phyloP scores from a whole-genome alignment of 1,284 basidiomycete genomes.

The Cryptococcus sp. region DNA sequence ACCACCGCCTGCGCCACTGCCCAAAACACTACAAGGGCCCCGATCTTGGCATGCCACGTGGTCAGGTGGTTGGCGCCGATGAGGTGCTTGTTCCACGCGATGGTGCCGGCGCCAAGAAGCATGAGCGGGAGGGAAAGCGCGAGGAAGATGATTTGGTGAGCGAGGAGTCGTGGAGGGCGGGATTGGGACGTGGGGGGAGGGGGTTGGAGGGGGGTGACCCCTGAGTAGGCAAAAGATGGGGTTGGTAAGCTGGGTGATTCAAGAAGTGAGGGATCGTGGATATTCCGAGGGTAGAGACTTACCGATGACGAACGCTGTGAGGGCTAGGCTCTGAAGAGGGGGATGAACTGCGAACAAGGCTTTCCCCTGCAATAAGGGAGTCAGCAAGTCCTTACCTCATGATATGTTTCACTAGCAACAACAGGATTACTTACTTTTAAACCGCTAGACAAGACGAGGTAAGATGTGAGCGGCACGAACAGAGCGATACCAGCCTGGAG shows the following conservation, averaged over 20 bases:
- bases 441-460: slow-evolving; percentile 32
- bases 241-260: not conserved
- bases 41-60: slow-evolving; percentile 43
- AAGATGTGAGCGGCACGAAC: slow-evolving; percentile 38
- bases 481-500: slow-evolving; percentile 14
- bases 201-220: slow-evolving; percentile 24
- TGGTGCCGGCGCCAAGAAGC: slow-evolving; percentile 36
- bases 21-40: slow-evolving; percentile 33
- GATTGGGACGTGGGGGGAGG: slow-evolving; percentile 26
- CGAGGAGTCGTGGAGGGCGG: slow-evolving; percentile 30
- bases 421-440: slow-evolving; percentile 16
- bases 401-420: not conserved
- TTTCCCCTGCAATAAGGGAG: slow-evolving; percentile 9
- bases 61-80: slow-evolving; percentile 44
- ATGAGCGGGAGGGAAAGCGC: slow-evolving; percentile 37
- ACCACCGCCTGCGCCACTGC: slow-evolving; percentile 36
- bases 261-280: too few species aligned
- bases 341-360: slow-evolving; percentile 48
- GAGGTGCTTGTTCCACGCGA: slow-evolving; percentile 47
- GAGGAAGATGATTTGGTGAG: slow-evolving; percentile 38
- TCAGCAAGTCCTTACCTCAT: not conserved
- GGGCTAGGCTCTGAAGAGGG: slow-evolving; percentile 38
- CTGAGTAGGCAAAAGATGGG: not conserved
- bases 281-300: too few species aligned
- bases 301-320: slow-evolving; percentile 40